Base-by-base conservation (phyloP, 2,329 filamentous ascomycete genomes). In the Trichoderma brevicompactum region DNA sequence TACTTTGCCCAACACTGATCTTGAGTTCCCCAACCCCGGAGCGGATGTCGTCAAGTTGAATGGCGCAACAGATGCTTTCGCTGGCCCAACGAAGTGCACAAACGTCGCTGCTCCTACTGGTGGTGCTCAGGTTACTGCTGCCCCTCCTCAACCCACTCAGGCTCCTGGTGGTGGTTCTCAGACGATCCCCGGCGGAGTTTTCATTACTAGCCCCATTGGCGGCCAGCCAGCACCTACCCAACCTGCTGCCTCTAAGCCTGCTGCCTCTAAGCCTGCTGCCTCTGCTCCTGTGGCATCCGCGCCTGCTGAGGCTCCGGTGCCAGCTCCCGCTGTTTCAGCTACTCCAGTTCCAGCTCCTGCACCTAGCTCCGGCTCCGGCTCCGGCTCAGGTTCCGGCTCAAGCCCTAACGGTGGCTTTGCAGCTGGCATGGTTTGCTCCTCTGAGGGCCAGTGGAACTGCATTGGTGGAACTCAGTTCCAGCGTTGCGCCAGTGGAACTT, bases 11-110 rank as follows among this genome's bases (percentile, higher is more conserved):
- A 75, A 77, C 19, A 73, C 78, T 5, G 85, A 90, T 55, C 79
- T 90, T 6, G 66, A 78, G 43, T 92, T 88, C 77, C 88, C 89
- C 13, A 75, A 86, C 56, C 85, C 89, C 0, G 90, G 90, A 1
- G 72, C 77, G 0, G 79, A 82, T 6, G 79, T 87, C 4, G 82
- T 88, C 64, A 77, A 76, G 10, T 78, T 82, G 65, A 81, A 81
- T 48, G 72, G 78, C 28, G 60, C 75, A 0, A 72, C 76, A 50
- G 72, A 77, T 44, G 77, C 73, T 43, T 74, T 82, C n/a, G 65
- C 69, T 1, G 65, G 48, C 1, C 72, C 75, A 9, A 23, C 12
- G 34, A 48, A 36, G 28, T 62, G 64, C 10, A 65, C 13, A 65
- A 70, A 54, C 65, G 70, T 69, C 69, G 72, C 53, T 55, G 15